Evolutionary conservation across 345 rosid species (phyloP), one percentile per base, ranked within the genome.

Genomic region (Eucalyptus pumila): DNA sequence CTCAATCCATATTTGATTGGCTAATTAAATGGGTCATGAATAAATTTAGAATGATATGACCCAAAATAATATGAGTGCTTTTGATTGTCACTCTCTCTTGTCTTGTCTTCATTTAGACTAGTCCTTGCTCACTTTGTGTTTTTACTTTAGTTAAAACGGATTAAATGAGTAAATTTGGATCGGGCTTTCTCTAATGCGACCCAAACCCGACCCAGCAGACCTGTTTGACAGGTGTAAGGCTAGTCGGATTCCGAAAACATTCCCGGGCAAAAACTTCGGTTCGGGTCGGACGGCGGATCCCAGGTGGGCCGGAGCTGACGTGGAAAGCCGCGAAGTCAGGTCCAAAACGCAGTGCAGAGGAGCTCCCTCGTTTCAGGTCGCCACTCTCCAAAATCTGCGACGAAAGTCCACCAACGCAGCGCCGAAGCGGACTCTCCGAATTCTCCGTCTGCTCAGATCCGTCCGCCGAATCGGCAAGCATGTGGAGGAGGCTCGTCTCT

Each of bases 401-500:
- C 62, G 69, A 62, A 62, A 62, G 72, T 62, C 72, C 17, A 62
- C 37, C 72, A 14, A 62, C 72, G 32, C 37, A 62, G 72, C 44
- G 89, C 89, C 44, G 32, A 65, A 62, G 50, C 65, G 56, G 44
- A 51, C 85, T 27, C 47, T 40, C 83, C 47, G 47, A 76, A 23
- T 76, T 40, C 83, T 40, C 42, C 83, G 83, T 21, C 26, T 11
- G 45, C 47, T 76, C 47, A 40, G 83, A 76, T 40, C 85, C 47
- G 13, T 37, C 30, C 12, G 47, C 83, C 47, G 83, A 76, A 37
- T 76, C 47, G 6, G 4, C 86, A 86, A 93, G 80, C 91, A 97
- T 97, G 99, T 97, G 98, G 99, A 95, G 97, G 93, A 93, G 96
- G 92, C 87, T 93, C 91, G 90, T 91, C 76, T 89, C 92, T 90